Percentiles rank a stretch among this genome's conserved stretches.
These are phyloP conservation scores for Yamadazyma ubonensis DNA, from an alignment of 805 yeast species.

Conservation along the genomic window DNA sequence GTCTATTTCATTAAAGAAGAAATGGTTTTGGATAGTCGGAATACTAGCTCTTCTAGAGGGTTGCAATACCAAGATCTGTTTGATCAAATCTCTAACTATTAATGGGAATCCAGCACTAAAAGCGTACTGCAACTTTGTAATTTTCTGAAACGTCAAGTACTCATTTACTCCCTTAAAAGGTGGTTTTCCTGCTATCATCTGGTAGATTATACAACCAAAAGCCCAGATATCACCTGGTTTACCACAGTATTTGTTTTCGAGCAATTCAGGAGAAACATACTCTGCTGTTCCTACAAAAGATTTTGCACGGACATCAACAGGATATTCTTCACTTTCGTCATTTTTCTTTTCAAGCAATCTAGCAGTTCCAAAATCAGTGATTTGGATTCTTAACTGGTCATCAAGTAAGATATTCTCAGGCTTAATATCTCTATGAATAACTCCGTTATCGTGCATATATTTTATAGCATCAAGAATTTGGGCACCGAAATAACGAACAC, in stretches of 20 bases:
- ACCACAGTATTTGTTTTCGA: conserved; percentile 68
- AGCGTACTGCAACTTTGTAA: conserved; percentile 76
- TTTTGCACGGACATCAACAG: conserved; percentile 65
- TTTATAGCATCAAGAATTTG: conserved; percentile 73
- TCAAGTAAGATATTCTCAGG: conserved; percentile 79
- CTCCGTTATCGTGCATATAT: conserved; percentile 72
- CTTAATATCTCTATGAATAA: conserved; percentile 77
- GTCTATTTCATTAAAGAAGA: conserved; percentile 66
- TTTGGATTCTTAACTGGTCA: conserved; percentile 56
- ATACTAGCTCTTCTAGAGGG: conserved; percentile 66
- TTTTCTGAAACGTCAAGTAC: conserved; percentile 77
- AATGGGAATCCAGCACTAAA: conserved; percentile 64
- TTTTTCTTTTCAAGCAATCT: conserved; percentile 57
- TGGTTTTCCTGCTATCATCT: conserved; percentile 66
- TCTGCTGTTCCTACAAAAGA: conserved; percentile 87
- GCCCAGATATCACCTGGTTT: conserved; percentile 65
- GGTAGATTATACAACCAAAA: conserved; percentile 57
- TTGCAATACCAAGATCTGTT: conserved; percentile 64
- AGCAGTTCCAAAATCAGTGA: conserved; percentile 87
- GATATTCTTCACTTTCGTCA: conserved; percentile 51
- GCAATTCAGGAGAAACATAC: conserved; percentile 66
- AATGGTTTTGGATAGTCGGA: conserved; percentile 58
- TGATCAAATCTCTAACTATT: conserved; percentile 62
- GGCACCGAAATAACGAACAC: conserved; percentile 65
- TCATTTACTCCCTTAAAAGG: conserved; percentile 85